Conservation (phyloP, 202 grass and related monocot genomes). For the Digitaria exilis region DNA sequence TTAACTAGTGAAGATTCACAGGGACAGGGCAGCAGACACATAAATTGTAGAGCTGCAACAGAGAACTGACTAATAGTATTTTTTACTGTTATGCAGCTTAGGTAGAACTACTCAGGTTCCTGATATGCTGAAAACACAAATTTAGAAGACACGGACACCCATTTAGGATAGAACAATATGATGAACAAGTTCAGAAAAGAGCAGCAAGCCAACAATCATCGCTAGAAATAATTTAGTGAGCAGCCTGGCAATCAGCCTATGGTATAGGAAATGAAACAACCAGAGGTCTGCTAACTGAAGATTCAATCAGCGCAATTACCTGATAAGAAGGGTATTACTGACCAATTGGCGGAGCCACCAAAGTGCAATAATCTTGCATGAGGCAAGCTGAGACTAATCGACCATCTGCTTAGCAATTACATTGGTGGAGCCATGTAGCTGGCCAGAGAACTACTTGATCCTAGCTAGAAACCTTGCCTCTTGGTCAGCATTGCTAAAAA, state of each 20-base stretch:
- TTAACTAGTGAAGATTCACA: no score
- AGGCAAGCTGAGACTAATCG: background rate
- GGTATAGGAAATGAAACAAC: background rate
- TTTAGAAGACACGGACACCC: background rate
- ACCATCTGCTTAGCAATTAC: background rate
- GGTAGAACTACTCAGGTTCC: background rate
- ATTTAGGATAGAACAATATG: background rate
- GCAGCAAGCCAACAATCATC: background rate
- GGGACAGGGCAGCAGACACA: no score
- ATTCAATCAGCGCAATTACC: background rate
- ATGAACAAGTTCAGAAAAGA: background rate
- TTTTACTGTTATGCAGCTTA: background rate
- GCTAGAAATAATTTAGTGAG: background rate
- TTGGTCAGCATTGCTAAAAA: background rate
- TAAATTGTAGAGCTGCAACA: no score
- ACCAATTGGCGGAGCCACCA: background rate
- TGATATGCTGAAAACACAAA: background rate
- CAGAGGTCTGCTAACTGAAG: background rate
- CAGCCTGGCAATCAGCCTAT: background rate
- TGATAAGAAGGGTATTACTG: background rate
- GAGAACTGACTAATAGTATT: background rate
- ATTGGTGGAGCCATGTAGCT: background rate
- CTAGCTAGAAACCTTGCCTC: background rate
- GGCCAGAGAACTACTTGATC: background rate
- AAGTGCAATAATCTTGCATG: background rate